Evolutionary conservation across 2,329 filamentous ascomycete species (phyloP).

Genomic region (Exophiala lecanii-corni): DNA sequence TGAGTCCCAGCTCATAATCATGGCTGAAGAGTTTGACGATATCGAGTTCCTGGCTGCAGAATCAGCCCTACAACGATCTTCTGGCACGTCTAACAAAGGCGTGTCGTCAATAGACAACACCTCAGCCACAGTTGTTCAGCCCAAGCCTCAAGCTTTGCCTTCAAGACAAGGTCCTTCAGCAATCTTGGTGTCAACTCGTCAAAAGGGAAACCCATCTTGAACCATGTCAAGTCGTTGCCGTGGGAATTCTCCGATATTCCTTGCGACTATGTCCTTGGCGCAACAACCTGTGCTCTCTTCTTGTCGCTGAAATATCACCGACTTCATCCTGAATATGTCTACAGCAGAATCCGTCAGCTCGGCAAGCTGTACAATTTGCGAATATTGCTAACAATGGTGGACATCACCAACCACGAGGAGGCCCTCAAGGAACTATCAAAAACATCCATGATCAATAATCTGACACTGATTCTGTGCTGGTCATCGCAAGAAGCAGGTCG

Average conservation of each 20-base stretch:
- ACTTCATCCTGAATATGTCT: conserved; percentile 95
- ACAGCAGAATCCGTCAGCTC: conserved; percentile 80
- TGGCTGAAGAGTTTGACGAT: conserved; percentile 48
- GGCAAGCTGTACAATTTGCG: conserved; percentile 83
- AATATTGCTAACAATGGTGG: conserved; percentile 83
- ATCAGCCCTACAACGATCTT: conserved; percentile 41
- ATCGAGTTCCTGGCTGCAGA: conserved; percentile 37
- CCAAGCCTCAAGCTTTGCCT: conserved; percentile 79
- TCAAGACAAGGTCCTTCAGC: conserved; percentile 63
- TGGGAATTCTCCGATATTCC: conserved; percentile 99
- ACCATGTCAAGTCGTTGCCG: conserved; percentile 71
- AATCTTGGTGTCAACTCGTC: conserved; percentile 84
- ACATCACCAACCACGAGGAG: conserved; percentile 92
- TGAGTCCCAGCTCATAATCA: too few species aligned
- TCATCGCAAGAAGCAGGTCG: conserved; percentile 86
- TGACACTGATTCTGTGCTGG: conserved; percentile 92
- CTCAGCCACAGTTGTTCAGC: conserved; percentile 66
- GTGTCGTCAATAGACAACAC: conserved; percentile 22
- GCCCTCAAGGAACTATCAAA: conserved; percentile 85
- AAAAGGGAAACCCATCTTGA: conserved; percentile 94
- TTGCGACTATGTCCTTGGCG: conserved; percentile 83
- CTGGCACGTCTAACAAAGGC: conserved; percentile 31
- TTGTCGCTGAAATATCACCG: conserved; percentile 95
- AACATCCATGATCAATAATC: conserved; percentile 84
- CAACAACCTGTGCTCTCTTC: conserved; percentile 86